Evolutionary conservation across 331 rosid species (phyloP).

Genomic region (Spiraea crenata): DNA sequence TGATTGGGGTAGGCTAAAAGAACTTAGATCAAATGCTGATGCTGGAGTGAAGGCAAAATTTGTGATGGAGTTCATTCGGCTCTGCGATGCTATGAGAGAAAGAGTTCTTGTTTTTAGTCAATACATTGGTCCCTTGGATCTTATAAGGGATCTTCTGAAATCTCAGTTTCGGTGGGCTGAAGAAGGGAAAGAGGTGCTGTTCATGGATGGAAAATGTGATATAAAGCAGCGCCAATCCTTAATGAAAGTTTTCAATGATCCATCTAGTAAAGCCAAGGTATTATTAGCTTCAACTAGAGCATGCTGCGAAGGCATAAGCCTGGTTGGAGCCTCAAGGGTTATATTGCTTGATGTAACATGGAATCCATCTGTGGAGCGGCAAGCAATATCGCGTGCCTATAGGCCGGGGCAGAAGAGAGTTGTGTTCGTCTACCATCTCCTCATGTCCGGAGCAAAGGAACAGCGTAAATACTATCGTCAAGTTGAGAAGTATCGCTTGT

Average conservation of each 20-base stretch:
- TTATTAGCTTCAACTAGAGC: constrained; percentile 65
- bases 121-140: constrained; percentile 39
- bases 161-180: constrained; percentile 44
- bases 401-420: constrained; percentile 56
- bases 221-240: constrained; percentile 44
- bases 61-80: constrained; percentile 48
- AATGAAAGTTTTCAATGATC: constrained; percentile 49
- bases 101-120: constrained; percentile 71
- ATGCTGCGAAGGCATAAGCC: constrained; percentile 61
- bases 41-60: constrained; percentile 52
- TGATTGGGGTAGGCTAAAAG: constrained; percentile 19
- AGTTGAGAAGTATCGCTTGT: constrained; percentile 46
- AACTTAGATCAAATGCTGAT: constrained; percentile 27
- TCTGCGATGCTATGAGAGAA: constrained; percentile 42
- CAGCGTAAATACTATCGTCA: constrained; percentile 43
- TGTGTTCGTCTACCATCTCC: constrained; percentile 57
- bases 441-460: constrained; percentile 51
- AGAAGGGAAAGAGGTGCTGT: constrained; percentile 39
- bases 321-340: constrained; percentile 82
- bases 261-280: constrained; percentile 41
- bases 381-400: constrained; percentile 66
- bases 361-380: constrained; percentile 72
- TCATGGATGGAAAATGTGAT: constrained; percentile 42
- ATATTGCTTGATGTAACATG: constrained; percentile 62
- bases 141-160: constrained; percentile 36